These are phyloP conservation scores for Psophocarpus tetragonolobus DNA, from an alignment of 306 rosid genomes.

Conservation along the genomic window DNA sequence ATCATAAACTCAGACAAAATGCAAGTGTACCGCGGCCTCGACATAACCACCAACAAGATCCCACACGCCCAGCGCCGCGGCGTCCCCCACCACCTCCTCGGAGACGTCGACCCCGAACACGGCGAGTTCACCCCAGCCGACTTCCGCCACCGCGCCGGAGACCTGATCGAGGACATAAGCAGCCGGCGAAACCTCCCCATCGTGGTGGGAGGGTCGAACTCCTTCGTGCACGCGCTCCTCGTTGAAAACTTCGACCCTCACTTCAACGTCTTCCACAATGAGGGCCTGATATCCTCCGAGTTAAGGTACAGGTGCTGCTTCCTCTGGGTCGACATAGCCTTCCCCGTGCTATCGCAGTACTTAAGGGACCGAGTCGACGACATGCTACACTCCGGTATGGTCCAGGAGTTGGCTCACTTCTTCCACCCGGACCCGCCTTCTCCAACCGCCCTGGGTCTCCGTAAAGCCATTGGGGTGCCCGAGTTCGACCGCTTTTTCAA, in stretches of 20 bases:
- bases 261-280: conserved; percentile 43
- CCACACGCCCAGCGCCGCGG: conserved; percentile 53
- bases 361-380: conserved; percentile 77
- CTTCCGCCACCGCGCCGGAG: conserved; percentile 53
- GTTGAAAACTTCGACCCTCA: conserved; percentile 51
- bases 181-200: conserved; percentile 57
- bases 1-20: conserved; percentile 90
- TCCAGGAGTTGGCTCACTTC: conserved; percentile 76
- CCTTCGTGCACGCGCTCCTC: conserved; percentile 71
- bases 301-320: conserved; percentile 78
- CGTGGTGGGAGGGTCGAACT: conserved; percentile 87
- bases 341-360: conserved; percentile 54
- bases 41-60: conserved; percentile 87
- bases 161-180: conserved; percentile 38
- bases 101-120: conserved; percentile 47
- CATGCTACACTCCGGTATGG: conserved; percentile 85
- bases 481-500: conserved; percentile 72
- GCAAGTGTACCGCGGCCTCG: conserved; percentile 80
- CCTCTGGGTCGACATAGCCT: conserved; percentile 80
- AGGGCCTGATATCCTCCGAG: conserved; percentile 36
- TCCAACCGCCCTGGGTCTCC: conserved; percentile 45
- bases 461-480: conserved; percentile 89
- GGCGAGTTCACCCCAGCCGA: conserved; percentile 61
- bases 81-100: conserved; percentile 81
- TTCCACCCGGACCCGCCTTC: conserved; percentile 42